Evolutionary conservation across 1,284 basidiomycete genomes (phyloP).

Genomic region (Boletus albobrunnescens): DNA sequence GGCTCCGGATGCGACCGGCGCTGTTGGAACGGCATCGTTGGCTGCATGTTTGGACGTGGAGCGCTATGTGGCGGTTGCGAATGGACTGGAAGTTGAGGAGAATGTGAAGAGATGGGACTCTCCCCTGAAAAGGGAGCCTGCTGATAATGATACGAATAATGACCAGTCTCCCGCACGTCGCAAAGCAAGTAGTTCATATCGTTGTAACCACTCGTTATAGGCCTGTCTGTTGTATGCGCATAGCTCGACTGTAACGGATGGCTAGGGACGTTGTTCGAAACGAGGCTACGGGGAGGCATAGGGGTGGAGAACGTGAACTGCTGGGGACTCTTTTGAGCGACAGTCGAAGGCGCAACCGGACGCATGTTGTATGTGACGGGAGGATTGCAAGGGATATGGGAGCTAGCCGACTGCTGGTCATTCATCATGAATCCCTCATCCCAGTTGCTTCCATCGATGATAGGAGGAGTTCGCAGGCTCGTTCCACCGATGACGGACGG

Average conservation of each 20-base stretch:
- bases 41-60: conserved; percentile 28
- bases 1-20: conserved; percentile 34
- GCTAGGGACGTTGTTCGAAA: conserved; percentile 28
- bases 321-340: conserved; percentile 35
- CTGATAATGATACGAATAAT: conserved; percentile 38
- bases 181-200: conserved; percentile 36
- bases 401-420: conserved; percentile 41
- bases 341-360: conserved; percentile 25
- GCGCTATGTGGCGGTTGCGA: conserved; percentile 30
- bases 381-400: conserved; percentile 39
- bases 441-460: conserved; percentile 54
- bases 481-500: conserved; percentile 34
- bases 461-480: conserved; percentile 34
- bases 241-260: conserved; percentile 33
- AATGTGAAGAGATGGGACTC: conserved; percentile 33
- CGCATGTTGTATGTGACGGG: conserved; percentile 41
- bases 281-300: conserved; percentile 29
- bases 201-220: conserved; percentile 33
- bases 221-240: conserved; percentile 30
- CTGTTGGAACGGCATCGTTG: conserved; percentile 33
- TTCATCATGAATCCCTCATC: conserved; percentile 53
- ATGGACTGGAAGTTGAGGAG: conserved; percentile 34
- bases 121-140: conserved; percentile 33
- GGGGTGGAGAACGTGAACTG: conserved; percentile 35
- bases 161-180: conserved; percentile 31